Conservation (phyloP, 2,329 filamentous ascomycete genomes). For the Talaromyces funiculosus region DNA sequence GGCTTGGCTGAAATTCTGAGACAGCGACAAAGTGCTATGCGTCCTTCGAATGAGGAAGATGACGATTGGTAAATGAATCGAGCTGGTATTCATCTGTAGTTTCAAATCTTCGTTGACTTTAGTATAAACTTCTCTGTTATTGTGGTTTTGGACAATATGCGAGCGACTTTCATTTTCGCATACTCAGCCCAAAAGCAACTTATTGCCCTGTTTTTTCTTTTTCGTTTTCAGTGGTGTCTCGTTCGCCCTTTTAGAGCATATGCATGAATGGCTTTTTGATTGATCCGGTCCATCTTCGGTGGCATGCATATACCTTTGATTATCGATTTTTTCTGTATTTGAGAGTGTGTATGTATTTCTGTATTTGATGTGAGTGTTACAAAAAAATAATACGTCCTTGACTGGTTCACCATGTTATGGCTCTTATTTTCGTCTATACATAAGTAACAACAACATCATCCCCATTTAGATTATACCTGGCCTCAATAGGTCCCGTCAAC, state of each 20-base stretch:
- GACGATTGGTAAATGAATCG: constrained; percentile 57
- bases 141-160: neutral
- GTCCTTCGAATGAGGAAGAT: constrained; percentile 57
- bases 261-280: constrained; percentile 4
- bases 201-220: neutral
- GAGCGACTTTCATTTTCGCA: neutral
- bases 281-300: neutral
- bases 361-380: neutral
- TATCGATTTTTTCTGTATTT: neutral
- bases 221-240: neutral
- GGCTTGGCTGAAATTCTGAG: constrained; percentile 74
- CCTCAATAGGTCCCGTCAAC: neutral
- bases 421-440: neutral
- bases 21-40: constrained; percentile 71
- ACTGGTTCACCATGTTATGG: neutral
- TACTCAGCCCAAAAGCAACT: neutral
- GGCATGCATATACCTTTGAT: constrained; percentile 2
- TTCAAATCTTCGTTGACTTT: neutral
- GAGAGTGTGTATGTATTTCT: neutral
- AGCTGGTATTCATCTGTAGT: neutral
- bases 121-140: neutral
- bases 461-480: neutral
- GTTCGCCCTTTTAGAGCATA: neutral
- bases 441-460: neutral
- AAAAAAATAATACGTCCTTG: neutral